These are phyloP conservation scores for Xeromyces bisporus DNA, from an alignment of 495 filamentous ascomycete genomes.

Conservation along the genomic window DNA sequence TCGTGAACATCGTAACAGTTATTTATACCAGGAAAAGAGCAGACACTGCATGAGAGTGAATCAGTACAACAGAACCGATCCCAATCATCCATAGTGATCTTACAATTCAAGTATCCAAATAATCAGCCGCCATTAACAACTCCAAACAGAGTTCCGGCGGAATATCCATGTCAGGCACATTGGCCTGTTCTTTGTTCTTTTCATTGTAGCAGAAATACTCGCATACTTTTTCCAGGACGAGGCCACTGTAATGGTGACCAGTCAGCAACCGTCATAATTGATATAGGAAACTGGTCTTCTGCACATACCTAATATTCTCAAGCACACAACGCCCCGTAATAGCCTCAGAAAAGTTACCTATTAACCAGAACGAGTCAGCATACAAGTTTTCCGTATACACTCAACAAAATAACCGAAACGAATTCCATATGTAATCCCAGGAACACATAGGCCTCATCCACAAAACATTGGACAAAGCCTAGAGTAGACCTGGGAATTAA, in stretches of 20 bases:
- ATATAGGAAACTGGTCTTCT: too few species aligned
- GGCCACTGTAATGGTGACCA: constrained; percentile 34
- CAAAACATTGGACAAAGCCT: too few species aligned
- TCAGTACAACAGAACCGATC: too few species aligned
- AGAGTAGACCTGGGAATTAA: too few species aligned
- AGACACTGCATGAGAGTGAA: too few species aligned
- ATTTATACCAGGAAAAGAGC: background rate
- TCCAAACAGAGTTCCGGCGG: constrained; percentile 62
- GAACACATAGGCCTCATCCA: background rate
- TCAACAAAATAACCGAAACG: too few species aligned
- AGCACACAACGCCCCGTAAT: constrained; percentile 46
- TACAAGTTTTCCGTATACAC: background rate
- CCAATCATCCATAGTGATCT: too few species aligned
- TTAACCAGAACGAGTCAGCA: constrained; percentile 1
- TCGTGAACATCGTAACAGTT: too few species aligned
- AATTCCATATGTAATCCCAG: background rate
- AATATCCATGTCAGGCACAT: constrained; percentile 85
- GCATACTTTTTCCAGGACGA: constrained; percentile 76
- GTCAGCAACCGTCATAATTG: background rate
- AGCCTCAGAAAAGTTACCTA: constrained; percentile 58
- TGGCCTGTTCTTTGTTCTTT: constrained; percentile 54
- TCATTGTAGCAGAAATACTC: constrained; percentile 87
- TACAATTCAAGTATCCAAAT: constrained; percentile 34
- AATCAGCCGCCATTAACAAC: constrained; percentile 70
- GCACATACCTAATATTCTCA: constrained; percentile 57